Base-by-base conservation (phyloP, 1,284 basidiomycete genomes). In the Afroboletus lepidellus region DNA sequence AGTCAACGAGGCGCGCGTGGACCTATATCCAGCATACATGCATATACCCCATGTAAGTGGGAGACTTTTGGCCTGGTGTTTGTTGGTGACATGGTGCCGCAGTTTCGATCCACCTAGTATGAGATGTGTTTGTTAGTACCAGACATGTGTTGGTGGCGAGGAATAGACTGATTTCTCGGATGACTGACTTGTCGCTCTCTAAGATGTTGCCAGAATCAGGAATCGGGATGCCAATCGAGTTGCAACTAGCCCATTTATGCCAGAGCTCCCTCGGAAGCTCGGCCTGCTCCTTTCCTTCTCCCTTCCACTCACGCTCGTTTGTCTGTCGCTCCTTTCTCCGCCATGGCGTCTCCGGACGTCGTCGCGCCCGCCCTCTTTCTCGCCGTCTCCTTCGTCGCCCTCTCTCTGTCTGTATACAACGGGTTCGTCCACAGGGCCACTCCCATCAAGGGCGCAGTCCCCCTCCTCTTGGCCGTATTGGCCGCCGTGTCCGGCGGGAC, bases 271-370 rank as follows among this genome's bases (percentile, higher is more conserved):
- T 46, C 55, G 42, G 57, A 61, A 62, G 41, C 15, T 7, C 24
- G 1, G n/a, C n/a, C 21, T n/a, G 20, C n/a, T 34, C 34, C n/a
- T 36, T 25, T 45, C 38, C 37, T 50, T 48, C 50, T 46, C 43
- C 39, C 46, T 36, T 30, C 2, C 41, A 34, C 48, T 12, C 48
- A 53, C 64, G 44, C 18, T 66, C 63, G 6, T 62, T 59, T 53
- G 45, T 57, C 50, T 44, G 55, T 55, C 63, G 24, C 37, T 64
- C 55, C 20, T 45, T 64, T 64, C 25, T 25, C 43, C 50, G 37
- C 55, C 27, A 69, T 67, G 57, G 36, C 66, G 57, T 64, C 64
- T 32, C 54, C 46, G 33, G 61, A 56, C 53, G 57, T 67, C 55
- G 50, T 69, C 50, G 51, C 54, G 3, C 37, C 66, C 9, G 61